Evolutionary conservation across 2,329 filamentous ascomycete species (phyloP).

Genomic region (Fusarium mexicanum): DNA sequence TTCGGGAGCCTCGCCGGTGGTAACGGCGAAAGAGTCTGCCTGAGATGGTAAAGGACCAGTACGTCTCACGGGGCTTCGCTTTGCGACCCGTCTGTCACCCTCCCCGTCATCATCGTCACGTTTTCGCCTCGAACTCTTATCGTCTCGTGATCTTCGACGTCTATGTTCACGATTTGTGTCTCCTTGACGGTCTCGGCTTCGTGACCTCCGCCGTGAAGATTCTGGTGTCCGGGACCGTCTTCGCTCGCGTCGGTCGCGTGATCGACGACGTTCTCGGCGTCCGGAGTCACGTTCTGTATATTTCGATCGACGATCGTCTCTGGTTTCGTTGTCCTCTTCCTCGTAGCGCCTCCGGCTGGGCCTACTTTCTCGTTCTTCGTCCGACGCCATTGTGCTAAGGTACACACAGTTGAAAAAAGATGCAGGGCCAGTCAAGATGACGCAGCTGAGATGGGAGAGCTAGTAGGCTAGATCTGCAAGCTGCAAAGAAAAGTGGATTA

Average conservation of each 20-base stretch:
- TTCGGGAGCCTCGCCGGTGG: constrained; percentile 57
- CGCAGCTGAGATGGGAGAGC: constrained; percentile 13
- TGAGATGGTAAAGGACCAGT: constrained; percentile 68
- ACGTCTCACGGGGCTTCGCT: constrained; percentile 43
- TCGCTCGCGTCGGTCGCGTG: constrained; percentile 44
- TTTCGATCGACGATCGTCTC: constrained; percentile 38
- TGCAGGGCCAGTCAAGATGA: constrained; percentile 9
- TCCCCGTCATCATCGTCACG: constrained; percentile 27
- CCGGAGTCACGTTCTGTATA: constrained; percentile 37
- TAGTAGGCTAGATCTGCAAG: constrained; percentile 9
- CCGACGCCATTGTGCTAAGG: constrained; percentile 41
- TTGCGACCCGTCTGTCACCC: constrained; percentile 36
- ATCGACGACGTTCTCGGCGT: constrained; percentile 42
- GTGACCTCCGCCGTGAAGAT: constrained; percentile 36
- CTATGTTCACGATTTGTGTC: constrained; percentile 40
- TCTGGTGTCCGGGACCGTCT: constrained; percentile 48
- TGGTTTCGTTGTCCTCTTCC: constrained; percentile 28
- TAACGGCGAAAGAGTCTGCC: constrained; percentile 66
- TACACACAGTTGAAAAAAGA: not conserved
- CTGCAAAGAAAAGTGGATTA: constrained; percentile 23
- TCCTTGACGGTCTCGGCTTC: constrained; percentile 43
- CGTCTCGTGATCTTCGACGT: constrained; percentile 48
- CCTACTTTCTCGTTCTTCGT: constrained; percentile 35
- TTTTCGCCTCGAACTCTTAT: constrained; percentile 41
- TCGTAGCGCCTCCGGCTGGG: constrained; percentile 31